phyloP scores from a whole-genome alignment of 2,329 filamentous ascomycete genomes.

The Sphaerulina musiva region DNA sequence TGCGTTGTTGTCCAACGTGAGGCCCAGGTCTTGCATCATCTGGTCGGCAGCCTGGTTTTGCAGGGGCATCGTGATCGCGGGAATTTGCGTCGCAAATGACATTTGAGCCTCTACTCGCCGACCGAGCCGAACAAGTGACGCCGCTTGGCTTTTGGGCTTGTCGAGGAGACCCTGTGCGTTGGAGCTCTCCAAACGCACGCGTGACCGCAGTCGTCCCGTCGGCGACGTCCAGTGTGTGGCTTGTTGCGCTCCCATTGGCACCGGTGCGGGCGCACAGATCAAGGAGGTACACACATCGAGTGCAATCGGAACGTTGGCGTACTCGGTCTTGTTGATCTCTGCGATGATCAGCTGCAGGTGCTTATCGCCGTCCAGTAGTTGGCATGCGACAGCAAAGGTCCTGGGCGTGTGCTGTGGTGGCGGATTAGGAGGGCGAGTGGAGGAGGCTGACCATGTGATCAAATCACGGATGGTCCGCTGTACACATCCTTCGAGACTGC shows the following conservation, averaged over 20 bases:
- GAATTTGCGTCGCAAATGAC: slow-evolving; percentile 58
- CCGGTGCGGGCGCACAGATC: slow-evolving; percentile 56
- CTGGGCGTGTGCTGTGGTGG: slow-evolving; percentile 65
- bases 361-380: slow-evolving; percentile 56
- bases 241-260: slow-evolving; percentile 23
- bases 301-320: slow-evolving; percentile 53
- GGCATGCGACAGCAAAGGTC: slow-evolving; percentile 56
- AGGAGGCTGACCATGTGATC: slow-evolving; percentile 56
- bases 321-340: slow-evolving; percentile 56
- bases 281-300: slow-evolving; percentile 65
- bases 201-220: slow-evolving; percentile 23
- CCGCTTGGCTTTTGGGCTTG: slow-evolving; percentile 52
- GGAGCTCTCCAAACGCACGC: slow-evolving; percentile 44
- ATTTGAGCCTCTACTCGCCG: slow-evolving; percentile 32
- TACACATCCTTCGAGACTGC: slow-evolving; percentile 38
- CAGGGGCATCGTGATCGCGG: slow-evolving; percentile 25
- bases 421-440: slow-evolving; percentile 40
- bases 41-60: slow-evolving; percentile 26
- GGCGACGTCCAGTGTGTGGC: slow-evolving; percentile 37
- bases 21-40: slow-evolving; percentile 33
- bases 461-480: slow-evolving; percentile 57
- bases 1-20: slow-evolving; percentile 21
- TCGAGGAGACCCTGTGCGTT: slow-evolving; percentile 51
- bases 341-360: slow-evolving; percentile 59
- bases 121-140: slow-evolving; percentile 35